These are phyloP conservation scores for Aspergillus ruber DNA, from an alignment of 2,329 filamentous ascomycete genomes.

Conservation along the genomic window DNA sequence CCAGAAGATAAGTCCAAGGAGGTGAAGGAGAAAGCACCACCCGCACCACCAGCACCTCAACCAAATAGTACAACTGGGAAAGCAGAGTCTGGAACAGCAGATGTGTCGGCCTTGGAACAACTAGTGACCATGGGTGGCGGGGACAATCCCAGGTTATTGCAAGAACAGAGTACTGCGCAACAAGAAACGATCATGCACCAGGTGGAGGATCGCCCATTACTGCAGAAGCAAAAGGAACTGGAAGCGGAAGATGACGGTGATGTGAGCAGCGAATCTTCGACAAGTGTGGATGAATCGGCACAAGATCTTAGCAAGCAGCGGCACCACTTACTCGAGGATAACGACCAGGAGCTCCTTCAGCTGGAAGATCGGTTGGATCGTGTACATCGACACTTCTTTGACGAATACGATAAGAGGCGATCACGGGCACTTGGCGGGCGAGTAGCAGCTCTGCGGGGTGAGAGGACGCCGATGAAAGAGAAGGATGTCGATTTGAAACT, in stretches of 20 bases:
- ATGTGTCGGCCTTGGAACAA: constrained; percentile 61
- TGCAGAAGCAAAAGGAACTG: constrained; percentile 87
- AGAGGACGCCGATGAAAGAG: constrained; percentile 37
- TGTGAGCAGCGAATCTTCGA: constrained; percentile 44
- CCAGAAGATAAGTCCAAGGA: constrained; percentile 16
- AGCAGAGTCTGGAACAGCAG: constrained; percentile 16
- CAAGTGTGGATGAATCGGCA: constrained; percentile 33
- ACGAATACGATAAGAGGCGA: constrained; percentile 63
- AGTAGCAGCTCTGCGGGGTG: constrained; percentile 46
- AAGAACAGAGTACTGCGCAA: constrained; percentile 76
- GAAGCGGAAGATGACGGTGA: constrained; percentile 73
- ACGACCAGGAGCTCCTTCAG: constrained; percentile 73
- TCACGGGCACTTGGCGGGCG: constrained; percentile 39
- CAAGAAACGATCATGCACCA: constrained; percentile 83
- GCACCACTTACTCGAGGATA: constrained; percentile 78
- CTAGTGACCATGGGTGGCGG: constrained; percentile 68
- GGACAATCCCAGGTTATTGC: constrained; percentile 61
- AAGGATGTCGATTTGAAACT: constrained; percentile 48
- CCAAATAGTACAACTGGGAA: constrained; percentile 28
- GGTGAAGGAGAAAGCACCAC: constrained; percentile 14
- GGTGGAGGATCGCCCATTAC: constrained; percentile 75
- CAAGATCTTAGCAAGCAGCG: constrained; percentile 40
- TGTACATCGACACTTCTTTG: constrained; percentile 75
- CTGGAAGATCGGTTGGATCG: constrained; percentile 69
- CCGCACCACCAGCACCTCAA: constrained; percentile 16